Evolutionary conservation across 2,329 filamentous ascomycete species (phyloP), one percentile per base, ranked within the genome.

Genomic region (Juglanconis sp.): DNA sequence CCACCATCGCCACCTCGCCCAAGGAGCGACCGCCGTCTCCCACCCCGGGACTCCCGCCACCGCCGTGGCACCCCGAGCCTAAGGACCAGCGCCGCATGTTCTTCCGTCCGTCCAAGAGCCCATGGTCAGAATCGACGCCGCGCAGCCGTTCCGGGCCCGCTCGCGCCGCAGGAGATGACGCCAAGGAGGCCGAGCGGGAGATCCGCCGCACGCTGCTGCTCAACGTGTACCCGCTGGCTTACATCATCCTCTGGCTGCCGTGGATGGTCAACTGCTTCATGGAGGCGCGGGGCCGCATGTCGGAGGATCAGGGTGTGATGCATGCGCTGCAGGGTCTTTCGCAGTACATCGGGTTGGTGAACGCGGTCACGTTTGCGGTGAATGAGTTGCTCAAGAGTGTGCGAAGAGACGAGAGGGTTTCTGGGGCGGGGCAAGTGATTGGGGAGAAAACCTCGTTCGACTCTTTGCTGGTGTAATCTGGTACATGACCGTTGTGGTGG

Each of bases 281-380:
- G 52, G 51, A 55, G 32, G 57, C 52, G 17, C 44, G 34, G 8
- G 56, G 56, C n/a, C 6, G 11, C 8, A 35, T 32, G 3, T 38
- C 49, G 17, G 40, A 42, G 38, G 48, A 54, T n/a, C 51, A 35
- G 6, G 35, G 51, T 5, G 57, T 51, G 5, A 47, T 55, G 32
- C 17, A 35, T 15, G 57, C 44, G 30, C 51, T 59, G 11, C 40
- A 40, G 36, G 53, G 57, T 32, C 48, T 51, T 4, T 36, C 50
- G 32, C 57, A 59, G 35, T 59, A 54, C 31, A 42, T 59, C 6
- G 57, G 57, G 51, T 48, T 59, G 13, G 57, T 51, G 32, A 54
- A 59, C 30, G 51, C 57, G 36, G 11, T 53, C 9, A 59, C 52
- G 4, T 59, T 59, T 34, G 51, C 42, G 9, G n/a, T 59, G 3